Evolutionary conservation across 352 stramenopile species (phyloP), one percentile per base, ranked within the genome.

Genomic region (Pythium biforme): DNA sequence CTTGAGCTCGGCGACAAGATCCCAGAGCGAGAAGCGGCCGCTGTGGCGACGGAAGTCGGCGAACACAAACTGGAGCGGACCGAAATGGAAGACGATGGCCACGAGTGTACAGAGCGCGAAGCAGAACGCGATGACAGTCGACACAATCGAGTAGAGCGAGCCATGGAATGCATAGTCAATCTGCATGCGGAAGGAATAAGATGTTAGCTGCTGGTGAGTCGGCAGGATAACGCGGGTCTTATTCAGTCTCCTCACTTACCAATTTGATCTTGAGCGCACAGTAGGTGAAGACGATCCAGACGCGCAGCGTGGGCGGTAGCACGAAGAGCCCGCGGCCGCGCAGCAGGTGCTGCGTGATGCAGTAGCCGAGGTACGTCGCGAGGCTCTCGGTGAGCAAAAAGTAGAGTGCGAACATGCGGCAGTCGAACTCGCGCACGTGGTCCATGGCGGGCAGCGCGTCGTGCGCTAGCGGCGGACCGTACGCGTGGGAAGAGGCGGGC

Each of bases 141-240:
- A 84, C 50, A 83, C 66, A 37, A 64, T 83, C 62, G 77, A 83
- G 69, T 92, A 92, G 29, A 73, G 70, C 26, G 83, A 88, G 55
- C 75, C 83, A 56, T 88, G 83, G 73, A 92, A 92, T 25, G 79
- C 83, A 55, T 89, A 90, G 76, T 89, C 77, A 54, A 92, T 92
- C 74, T 90, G 29, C 31, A 41, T 22, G 52, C 19, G 31, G 11
- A 65, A 26, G 43, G 45, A 8, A 43, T 10, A 66, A 20, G 11
- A 40, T 19, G 17, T 37, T n/a, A 77, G 61, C 47, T 19, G 34
- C 29, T 10, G 5, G 29, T 34, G 31, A 11, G 31, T 37, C 31
- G 31, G 31, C 8, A 37, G 31, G n/a, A n/a, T n/a, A n/a, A n/a
- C n/a, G n/a, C n/a, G n/a, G n/a, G 14, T 37, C 31, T 37, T 37